Base-by-base conservation (phyloP, 768 basidiomycete species). In the Strobilomyces echinocephalus region DNA sequence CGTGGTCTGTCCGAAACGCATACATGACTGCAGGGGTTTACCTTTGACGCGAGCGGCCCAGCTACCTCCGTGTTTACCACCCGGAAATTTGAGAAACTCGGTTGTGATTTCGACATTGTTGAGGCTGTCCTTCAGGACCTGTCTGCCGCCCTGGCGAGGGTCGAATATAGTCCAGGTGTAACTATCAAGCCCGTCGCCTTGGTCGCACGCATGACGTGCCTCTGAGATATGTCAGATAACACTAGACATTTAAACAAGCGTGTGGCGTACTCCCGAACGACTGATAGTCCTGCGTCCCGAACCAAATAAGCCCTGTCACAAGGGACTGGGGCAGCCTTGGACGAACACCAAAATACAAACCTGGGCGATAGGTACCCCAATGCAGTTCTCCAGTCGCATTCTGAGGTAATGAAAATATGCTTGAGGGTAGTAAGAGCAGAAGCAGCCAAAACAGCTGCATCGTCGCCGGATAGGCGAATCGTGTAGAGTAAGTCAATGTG, bases 251-350 rank as follows among this genome's bases (percentile, higher is more conserved):
- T 26, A 53, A 20, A 30, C 9, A 9, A 15, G 34, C 24, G 34
- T 49, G 60, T n/a, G 36, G 74, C 87, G 68, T 56, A 85, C 88
- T 78, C 55, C 72, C 66, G 53, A 84, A 71, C 58, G 90, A 86
- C 63, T 84, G 77, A 64, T 83, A 97, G 71, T 95, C 81, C 36
- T 91, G 84, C 8, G 90, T 85, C 30, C 94, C 91, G 67, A 91
- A 93, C 95, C 95, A 97, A 70, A 95, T 81, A 33, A 98, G 79
- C 12, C 95, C 95, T 3, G 89, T 91, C 84, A 94, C 81, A 26
- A 97, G 78, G n/a, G 90, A 91, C 61, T 90, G 83, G 0, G 94
- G 92, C 57, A 91, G 72, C 41, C 87, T 79, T 12, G 95, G 91
- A 46, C 91, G 75, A 42, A 97, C 76, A 18, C 95, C 95, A 70